Percentiles rank a stretch among this genome's conserved stretches.
phyloP scores from a whole-genome alignment of 106 monocot genomes.

The Vanilla planifolia region DNA sequence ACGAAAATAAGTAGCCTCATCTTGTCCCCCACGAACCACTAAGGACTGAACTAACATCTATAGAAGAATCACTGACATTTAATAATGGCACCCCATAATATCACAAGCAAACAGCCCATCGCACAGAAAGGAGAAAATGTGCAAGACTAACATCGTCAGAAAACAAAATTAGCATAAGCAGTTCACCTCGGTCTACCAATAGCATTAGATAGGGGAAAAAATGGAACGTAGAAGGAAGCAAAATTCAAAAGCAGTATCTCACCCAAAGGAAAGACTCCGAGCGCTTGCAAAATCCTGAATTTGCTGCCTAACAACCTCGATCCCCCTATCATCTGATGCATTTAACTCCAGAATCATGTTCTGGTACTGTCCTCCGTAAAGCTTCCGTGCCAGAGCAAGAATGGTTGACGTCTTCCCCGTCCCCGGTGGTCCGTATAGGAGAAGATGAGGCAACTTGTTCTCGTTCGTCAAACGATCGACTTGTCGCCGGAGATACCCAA shows the following conservation, averaged over 20 bases:
- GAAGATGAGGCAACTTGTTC: constrained; percentile 85
- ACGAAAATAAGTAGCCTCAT: too few relatives aligned
- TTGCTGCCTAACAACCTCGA: constrained; percentile 88
- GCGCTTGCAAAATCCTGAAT: constrained; percentile 91
- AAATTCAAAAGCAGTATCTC: neutral
- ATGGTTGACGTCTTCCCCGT: constrained; percentile 99
- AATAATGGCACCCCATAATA: too few relatives aligned
- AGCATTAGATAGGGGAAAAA: too few relatives aligned
- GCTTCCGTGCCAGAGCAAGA: constrained; percentile 90
- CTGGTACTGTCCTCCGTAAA: constrained; percentile 74
- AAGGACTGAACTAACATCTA: too few relatives aligned
- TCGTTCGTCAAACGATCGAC: constrained; percentile 91
- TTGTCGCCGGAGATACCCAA: constrained; percentile 12
- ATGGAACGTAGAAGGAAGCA: neutral
- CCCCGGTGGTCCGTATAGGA: constrained; percentile 95
- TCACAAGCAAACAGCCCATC: too few relatives aligned
- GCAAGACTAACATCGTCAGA: too few relatives aligned
- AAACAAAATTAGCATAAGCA: too few relatives aligned
- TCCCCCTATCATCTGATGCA: constrained; percentile 92
- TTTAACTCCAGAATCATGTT: constrained; percentile 98
- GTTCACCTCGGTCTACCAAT: too few relatives aligned
- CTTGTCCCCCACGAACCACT: too few relatives aligned
- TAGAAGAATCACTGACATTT: too few relatives aligned
- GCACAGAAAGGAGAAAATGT: too few relatives aligned
- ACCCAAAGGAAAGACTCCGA: constrained; percentile 65